Percentiles rank a stretch among this genome's conserved stretches.
Conservation (phyloP, 208 protist genomes). For the Trypanosoma boissoni region DNA sequence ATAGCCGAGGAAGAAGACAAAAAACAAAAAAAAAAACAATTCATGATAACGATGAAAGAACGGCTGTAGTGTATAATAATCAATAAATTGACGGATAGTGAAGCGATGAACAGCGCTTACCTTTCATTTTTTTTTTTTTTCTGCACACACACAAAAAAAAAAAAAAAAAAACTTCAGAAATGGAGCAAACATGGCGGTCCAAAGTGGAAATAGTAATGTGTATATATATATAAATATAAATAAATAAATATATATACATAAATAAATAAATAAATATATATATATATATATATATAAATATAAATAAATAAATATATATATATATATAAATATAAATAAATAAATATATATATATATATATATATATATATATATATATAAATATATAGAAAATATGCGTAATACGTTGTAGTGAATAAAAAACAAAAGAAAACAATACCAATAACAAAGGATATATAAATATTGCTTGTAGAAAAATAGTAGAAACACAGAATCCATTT, state of each 20-base stretch:
- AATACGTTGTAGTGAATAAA: neutral
- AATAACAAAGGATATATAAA: conserved; percentile 11
- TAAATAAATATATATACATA: conserved; percentile 16
- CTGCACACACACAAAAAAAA: conserved; percentile 1
- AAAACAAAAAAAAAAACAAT: too few species aligned
- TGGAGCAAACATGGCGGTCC: neutral
- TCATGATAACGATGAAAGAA: too few species aligned
- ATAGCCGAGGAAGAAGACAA: too few species aligned
- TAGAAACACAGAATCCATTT: too few species aligned
- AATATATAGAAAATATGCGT: conserved; percentile 6
- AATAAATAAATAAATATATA: conserved; percentile 14
- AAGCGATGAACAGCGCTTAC: too few species aligned
- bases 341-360: conserved; percentile 21
- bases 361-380: conserved; percentile 22
- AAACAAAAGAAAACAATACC: conserved; percentile 3
- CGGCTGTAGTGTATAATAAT: too few species aligned
- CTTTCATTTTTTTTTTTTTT: too few species aligned
- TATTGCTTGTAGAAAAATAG: too few species aligned
- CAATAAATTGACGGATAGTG: too few species aligned
- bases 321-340: conserved; percentile 17
- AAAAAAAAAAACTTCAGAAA: neutral
- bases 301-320: conserved; percentile 12
- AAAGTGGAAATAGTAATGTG: neutral
- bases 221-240: neutral
- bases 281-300: conserved; percentile 9